phyloP scores from a whole-genome alignment of 768 basidiomycete genomes.

The Cyclocybe aegerita region DNA sequence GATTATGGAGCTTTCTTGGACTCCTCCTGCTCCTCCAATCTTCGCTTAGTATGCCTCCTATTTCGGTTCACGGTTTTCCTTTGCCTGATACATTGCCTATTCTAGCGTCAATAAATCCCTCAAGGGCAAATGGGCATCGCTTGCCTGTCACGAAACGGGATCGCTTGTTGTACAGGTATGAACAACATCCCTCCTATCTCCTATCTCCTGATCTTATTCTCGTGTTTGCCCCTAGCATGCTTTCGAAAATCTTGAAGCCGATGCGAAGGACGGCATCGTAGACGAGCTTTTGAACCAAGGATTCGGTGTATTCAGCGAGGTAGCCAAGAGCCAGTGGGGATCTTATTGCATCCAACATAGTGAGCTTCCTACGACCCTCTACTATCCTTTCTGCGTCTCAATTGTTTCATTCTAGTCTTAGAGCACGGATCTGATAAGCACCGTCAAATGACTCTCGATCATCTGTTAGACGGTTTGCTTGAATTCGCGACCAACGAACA shows the following conservation, averaged over 20 bases:
- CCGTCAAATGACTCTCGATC: slow-evolving; percentile 73
- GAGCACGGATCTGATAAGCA: slow-evolving; percentile 83
- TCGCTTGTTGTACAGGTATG: slow-evolving; percentile 83
- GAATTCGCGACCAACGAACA: slow-evolving; percentile 83
- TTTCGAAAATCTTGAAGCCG: slow-evolving; percentile 82
- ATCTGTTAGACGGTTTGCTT: slow-evolving; percentile 72
- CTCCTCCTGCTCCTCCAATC: slow-evolving; percentile 83
- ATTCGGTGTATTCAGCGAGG: slow-evolving; percentile 63
- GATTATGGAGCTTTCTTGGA: slow-evolving; percentile 93
- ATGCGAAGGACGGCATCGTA: slow-evolving; percentile 82
- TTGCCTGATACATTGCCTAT: not conserved
- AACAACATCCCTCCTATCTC: not conserved
- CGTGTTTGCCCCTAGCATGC: slow-evolving; percentile 52
- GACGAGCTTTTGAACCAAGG: slow-evolving; percentile 82
- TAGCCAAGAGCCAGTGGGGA: slow-evolving; percentile 87
- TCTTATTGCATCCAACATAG: slow-evolving; percentile 87
- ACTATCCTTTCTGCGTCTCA: not conserved
- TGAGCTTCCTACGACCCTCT: slow-evolving; percentile 32
- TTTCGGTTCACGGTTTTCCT: not conserved
- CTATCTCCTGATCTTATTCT: not conserved
- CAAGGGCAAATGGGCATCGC: slow-evolving; percentile 85
- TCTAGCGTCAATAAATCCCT: slow-evolving; percentile 81
- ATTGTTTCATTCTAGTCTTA: slow-evolving; percentile 49
- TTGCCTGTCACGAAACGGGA: slow-evolving; percentile 89
- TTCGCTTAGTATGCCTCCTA: slow-evolving; percentile 68